A percentile compares a stretch with the other conserved stretches of the same genome.
Conservation (phyloP, 371 early-diverging fungal species). For the Gilbertella persicaria region DNA sequence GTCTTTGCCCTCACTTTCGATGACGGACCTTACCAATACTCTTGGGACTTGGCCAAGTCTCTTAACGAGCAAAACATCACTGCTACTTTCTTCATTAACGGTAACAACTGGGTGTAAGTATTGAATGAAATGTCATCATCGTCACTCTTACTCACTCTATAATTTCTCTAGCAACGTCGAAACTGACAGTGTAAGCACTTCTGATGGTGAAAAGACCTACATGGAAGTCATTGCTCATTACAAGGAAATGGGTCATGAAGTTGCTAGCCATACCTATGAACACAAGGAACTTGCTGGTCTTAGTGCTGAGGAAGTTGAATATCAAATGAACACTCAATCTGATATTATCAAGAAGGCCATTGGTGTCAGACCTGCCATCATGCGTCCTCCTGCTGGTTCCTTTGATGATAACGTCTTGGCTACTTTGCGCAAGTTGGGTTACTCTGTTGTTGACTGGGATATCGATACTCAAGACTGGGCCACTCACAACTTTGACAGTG, state of each 20-base stretch:
- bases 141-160: not conserved
- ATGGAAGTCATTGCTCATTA: slow-evolving; percentile 18
- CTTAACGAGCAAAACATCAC: slow-evolving; percentile 33
- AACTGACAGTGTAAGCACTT: slow-evolving; percentile 5
- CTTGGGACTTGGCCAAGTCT: slow-evolving; percentile 36
- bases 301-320: slow-evolving; percentile 10
- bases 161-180: slow-evolving; percentile 11
- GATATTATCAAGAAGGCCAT: slow-evolving; percentile 14
- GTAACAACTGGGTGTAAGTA: slow-evolving; percentile 35
- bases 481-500: slow-evolving; percentile 19
- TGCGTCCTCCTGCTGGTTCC: slow-evolving; percentile 54
- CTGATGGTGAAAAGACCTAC: slow-evolving; percentile 19
- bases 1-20: slow-evolving; percentile 51
- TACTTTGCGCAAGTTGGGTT: slow-evolving; percentile 42
- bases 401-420: slow-evolving; percentile 32
- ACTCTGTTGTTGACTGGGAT: slow-evolving; percentile 54
- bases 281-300: slow-evolving; percentile 31
- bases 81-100: slow-evolving; percentile 56
- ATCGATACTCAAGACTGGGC: slow-evolving; percentile 54
- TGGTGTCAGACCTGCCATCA: slow-evolving; percentile 24
- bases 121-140: not conserved
- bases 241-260: slow-evolving; percentile 22
- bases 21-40: slow-evolving; percentile 43
- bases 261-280: slow-evolving; percentile 44
- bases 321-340: slow-evolving; percentile 21